Evolutionary conservation across 2,329 filamentous ascomycete species (phyloP).

Genomic region (Trichoderma sp.): DNA sequence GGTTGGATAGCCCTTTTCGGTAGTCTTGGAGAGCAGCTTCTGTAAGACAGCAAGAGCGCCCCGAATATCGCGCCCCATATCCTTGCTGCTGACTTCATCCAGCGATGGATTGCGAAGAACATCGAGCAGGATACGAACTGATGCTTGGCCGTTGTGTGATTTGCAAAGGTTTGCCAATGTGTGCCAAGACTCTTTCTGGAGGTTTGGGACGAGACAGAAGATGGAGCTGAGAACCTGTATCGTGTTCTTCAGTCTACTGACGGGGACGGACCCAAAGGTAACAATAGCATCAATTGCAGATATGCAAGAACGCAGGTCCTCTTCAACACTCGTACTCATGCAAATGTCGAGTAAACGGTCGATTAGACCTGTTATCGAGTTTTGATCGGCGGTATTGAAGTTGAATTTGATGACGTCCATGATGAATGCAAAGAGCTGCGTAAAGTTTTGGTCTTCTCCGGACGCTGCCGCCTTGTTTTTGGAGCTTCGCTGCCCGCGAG

Average conservation of each 20-base stretch:
- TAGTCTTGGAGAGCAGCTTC: conserved; percentile 59
- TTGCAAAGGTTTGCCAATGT: conserved; percentile 68
- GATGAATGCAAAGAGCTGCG: conserved; percentile 63
- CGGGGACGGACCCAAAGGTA: conserved; percentile 69
- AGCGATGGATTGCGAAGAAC: conserved; percentile 52
- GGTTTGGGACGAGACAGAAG: conserved; percentile 60
- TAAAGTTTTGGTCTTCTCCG: conserved; percentile 61
- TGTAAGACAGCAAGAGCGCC: conserved; percentile 62
- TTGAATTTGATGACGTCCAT: conserved; percentile 73
- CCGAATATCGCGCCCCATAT: conserved; percentile 56
- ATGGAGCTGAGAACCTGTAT: conserved; percentile 71
- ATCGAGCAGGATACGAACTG: conserved; percentile 63
- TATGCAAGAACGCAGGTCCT: conserved; percentile 67
- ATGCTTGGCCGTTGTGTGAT: conserved; percentile 70
- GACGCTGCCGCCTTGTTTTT: conserved; percentile 39
- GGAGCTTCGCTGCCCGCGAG: conserved; percentile 37
- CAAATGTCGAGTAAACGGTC: conserved; percentile 64
- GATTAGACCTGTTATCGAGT: conserved; percentile 60
- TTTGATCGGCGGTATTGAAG: conserved; percentile 64
- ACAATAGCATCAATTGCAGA: conserved; percentile 67
- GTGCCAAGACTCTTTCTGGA: conserved; percentile 66
- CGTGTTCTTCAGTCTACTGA: conserved; percentile 60
- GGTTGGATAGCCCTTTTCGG: conserved; percentile 58
- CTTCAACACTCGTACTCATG: conserved; percentile 61
- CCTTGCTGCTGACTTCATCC: conserved; percentile 49